Evolutionary conservation across 768 basidiomycete genomes (phyloP).

Genomic region (Cyclocybe cylindracea): DNA sequence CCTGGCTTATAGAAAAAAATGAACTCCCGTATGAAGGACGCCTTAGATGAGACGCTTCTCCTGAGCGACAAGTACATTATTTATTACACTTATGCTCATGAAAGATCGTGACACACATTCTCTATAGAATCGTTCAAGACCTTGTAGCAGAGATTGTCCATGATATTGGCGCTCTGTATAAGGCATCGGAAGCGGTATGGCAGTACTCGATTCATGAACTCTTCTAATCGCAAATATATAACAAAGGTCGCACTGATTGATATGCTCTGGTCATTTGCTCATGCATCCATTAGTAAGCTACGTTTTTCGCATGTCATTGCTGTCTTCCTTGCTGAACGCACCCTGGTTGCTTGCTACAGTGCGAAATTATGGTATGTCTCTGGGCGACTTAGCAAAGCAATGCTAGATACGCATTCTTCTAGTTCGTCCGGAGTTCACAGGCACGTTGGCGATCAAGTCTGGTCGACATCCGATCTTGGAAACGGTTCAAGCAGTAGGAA

Average conservation of each 20-base stretch:
- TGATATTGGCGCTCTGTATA: slow-evolving; percentile 81
- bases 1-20: slow-evolving; percentile 67
- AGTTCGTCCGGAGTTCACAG: slow-evolving; percentile 93
- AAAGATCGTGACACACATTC: neutral
- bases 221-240: neutral
- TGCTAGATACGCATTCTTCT: neutral
- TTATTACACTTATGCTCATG: neutral
- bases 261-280: slow-evolving; percentile 88
- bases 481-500: slow-evolving; percentile 63
- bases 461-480: slow-evolving; percentile 91
- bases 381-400: neutral
- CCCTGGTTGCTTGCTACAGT: slow-evolving; percentile 27
- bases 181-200: slow-evolving; percentile 83
- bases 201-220: neutral
- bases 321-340: neutral
- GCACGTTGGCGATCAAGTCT: slow-evolving; percentile 84
- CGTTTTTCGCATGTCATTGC: neutral
- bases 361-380: slow-evolving; percentile 44
- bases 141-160: slow-evolving; percentile 69
- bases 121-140: slow-evolving; percentile 74
- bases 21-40: slow-evolving; percentile 88
- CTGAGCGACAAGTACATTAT: slow-evolving; percentile 71
- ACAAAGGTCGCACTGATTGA: slow-evolving; percentile 78
- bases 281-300: slow-evolving; percentile 73
- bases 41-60: slow-evolving; percentile 85